These are phyloP conservation scores for Candida neerlandica DNA, from an alignment of 1,139 yeast species.

Conservation along the genomic window DNA sequence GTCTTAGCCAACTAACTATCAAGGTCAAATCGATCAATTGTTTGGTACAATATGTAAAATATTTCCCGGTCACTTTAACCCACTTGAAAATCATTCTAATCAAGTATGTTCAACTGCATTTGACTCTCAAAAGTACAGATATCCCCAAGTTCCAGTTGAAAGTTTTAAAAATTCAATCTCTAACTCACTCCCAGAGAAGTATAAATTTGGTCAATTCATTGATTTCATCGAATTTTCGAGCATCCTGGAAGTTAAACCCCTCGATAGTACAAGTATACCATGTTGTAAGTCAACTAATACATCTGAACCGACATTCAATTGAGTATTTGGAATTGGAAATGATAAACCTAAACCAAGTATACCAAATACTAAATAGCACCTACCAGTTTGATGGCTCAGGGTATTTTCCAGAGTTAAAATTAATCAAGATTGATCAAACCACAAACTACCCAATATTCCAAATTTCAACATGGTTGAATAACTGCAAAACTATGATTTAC, in stretches of 20 bases:
- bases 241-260: not conserved
- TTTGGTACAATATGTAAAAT: not conserved
- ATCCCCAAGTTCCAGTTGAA: constrained; percentile 7
- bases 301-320: constrained; percentile 6
- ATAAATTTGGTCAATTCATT: not conserved
- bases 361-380: not conserved
- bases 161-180: constrained; percentile 10
- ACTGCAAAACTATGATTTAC: constrained; percentile 6
- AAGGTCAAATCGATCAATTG: constrained; percentile 3
- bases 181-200: constrained; percentile 2
- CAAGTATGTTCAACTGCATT: not conserved
- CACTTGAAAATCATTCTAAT: constrained; percentile 10
- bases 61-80: constrained; percentile 11
- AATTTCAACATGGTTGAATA: constrained; percentile 8
- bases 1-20: constrained; percentile 4
- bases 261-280: not conserved
- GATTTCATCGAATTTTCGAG: not conserved
- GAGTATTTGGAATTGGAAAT: constrained; percentile 10
- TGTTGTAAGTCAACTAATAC: constrained; percentile 4
- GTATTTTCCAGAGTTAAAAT: constrained; percentile 6
- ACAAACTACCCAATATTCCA: constrained; percentile 9
- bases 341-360: constrained; percentile 9
- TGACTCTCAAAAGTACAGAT: not conserved
- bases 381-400: not conserved
- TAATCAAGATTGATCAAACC: constrained; percentile 14